Conservation (phyloP, 2,329 filamentous ascomycete genomes). For the Ceratocystis harringtonii region DNA sequence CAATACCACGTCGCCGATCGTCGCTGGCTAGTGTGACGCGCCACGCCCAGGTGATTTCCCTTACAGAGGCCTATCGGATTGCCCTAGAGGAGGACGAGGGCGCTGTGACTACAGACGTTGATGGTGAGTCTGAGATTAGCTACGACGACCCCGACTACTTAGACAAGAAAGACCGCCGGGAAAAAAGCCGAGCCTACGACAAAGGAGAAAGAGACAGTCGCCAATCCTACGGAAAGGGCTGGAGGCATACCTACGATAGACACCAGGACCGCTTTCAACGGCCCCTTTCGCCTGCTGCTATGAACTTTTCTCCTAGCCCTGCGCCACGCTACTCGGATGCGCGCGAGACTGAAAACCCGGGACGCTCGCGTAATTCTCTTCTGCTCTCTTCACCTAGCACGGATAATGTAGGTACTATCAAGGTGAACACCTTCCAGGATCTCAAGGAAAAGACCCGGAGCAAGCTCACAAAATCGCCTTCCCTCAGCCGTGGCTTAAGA, state of each 20-base stretch:
- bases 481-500: slow-evolving; percentile 14
- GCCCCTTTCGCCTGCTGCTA: slow-evolving; percentile 8
- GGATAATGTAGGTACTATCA: slow-evolving; percentile 9
- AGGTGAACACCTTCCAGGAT: not conserved
- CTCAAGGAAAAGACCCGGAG: slow-evolving; percentile 13
- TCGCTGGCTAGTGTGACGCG: slow-evolving; percentile 18
- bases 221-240: not conserved
- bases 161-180: not conserved
- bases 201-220: not conserved
- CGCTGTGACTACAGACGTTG: slow-evolving; percentile 10
- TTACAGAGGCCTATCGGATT: slow-evolving; percentile 15
- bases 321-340: not conserved
- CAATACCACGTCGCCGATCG: slow-evolving; percentile 17
- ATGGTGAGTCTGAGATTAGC: slow-evolving; percentile 12
- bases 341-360: slow-evolving; percentile 3
- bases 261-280: not conserved
- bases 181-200: not conserved
- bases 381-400: not conserved
- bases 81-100: slow-evolving; percentile 16
- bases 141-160: slow-evolving; percentile 13
- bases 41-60: slow-evolving; percentile 16
- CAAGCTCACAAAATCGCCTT: slow-evolving; percentile 11
- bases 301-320: slow-evolving; percentile 8
- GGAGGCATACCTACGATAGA: not conserved
- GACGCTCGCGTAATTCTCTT: not conserved